A percentile compares a stretch with the other conserved stretches of the same genome.
phyloP scores from a whole-genome alignment of 2,329 filamentous ascomycete genomes.

The Rutstroemia sp. region DNA sequence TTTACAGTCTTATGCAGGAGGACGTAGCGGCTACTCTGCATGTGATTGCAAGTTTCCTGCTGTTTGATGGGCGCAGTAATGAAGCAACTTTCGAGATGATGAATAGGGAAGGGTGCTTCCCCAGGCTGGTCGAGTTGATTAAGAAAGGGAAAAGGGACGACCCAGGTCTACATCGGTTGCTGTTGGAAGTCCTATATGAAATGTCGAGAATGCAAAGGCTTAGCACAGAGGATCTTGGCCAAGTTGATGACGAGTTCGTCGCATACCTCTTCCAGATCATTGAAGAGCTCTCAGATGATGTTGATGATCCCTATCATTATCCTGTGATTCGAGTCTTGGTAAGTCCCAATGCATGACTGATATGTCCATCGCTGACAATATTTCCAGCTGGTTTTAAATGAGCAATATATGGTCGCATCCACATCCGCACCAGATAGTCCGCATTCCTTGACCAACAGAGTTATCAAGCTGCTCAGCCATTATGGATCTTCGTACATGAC shows the following conservation, averaged over 20 bases:
- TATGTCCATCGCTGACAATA: slow-evolving; percentile 15
- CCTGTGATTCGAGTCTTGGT: slow-evolving; percentile 89
- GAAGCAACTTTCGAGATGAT: slow-evolving; percentile 78
- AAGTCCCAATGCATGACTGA: slow-evolving; percentile 30
- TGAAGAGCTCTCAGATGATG: slow-evolving; percentile 79
- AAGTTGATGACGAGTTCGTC: slow-evolving; percentile 74
- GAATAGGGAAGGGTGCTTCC: slow-evolving; percentile 79
- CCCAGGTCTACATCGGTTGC: slow-evolving; percentile 65
- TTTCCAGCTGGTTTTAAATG: slow-evolving; percentile 82
- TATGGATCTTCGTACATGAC: slow-evolving; percentile 80
- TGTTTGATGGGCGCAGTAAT: slow-evolving; percentile 76
- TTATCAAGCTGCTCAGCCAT: slow-evolving; percentile 82
- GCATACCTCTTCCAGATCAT: slow-evolving; percentile 79
- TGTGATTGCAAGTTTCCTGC: slow-evolving; percentile 72
- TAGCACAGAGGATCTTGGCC: slow-evolving; percentile 66
- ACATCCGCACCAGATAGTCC: slow-evolving; percentile 33
- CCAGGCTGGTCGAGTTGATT: slow-evolving; percentile 75
- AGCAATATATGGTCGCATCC: slow-evolving; percentile 88
- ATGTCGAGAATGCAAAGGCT: slow-evolving; percentile 90
- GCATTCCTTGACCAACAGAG: slow-evolving; percentile 72
- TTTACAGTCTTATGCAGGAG: slow-evolving; percentile 86
- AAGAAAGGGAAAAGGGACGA: slow-evolving; percentile 56
- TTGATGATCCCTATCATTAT: slow-evolving; percentile 90
- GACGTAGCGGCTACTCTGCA: slow-evolving; percentile 76
- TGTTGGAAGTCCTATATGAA: slow-evolving; percentile 89